Evolutionary conservation across 768 basidiomycete species (phyloP).

Genomic region (Calocybe cyanea): DNA sequence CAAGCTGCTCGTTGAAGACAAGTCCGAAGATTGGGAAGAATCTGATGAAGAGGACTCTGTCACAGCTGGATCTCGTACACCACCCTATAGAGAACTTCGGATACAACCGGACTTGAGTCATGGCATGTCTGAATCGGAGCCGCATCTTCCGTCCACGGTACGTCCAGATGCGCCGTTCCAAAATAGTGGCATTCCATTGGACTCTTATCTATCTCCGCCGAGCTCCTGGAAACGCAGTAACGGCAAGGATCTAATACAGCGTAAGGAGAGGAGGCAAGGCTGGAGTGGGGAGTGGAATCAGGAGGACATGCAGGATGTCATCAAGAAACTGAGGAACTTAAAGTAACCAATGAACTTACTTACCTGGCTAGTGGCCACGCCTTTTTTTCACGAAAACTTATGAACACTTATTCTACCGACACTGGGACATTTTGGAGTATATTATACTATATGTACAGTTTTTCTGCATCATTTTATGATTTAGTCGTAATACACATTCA

Average conservation of each 20-base stretch:
- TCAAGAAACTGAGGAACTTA: slow-evolving; percentile 20
- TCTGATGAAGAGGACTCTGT: slow-evolving; percentile 1
- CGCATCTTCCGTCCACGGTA: slow-evolving; percentile 4
- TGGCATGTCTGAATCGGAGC: not conserved
- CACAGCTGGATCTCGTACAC: not conserved
- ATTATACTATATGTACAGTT: too few species aligned
- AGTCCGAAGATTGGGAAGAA: not conserved
- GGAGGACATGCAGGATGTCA: slow-evolving; percentile 23
- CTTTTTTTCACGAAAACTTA: too few species aligned
- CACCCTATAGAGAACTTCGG: not conserved
- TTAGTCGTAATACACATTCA: too few species aligned
- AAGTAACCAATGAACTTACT: too few species aligned
- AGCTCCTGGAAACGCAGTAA: not conserved
- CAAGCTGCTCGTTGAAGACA: slow-evolving; percentile 4
- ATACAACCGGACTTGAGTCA: not conserved
- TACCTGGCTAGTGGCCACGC: too few species aligned
- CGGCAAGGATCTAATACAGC: slow-evolving; percentile 3
- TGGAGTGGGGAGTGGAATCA: slow-evolving; percentile 28
- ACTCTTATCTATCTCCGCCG: not conserved
- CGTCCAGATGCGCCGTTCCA: slow-evolving; percentile 15
- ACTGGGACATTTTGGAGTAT: too few species aligned
- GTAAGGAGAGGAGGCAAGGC: slow-evolving; percentile 18
- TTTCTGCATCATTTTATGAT: too few species aligned
- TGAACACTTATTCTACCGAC: too few species aligned
- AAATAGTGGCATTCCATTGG: slow-evolving; percentile 3